These are phyloP conservation scores for Aquilaria agallochum DNA, from an alignment of 441 rosid species.

Conservation along the genomic window DNA sequence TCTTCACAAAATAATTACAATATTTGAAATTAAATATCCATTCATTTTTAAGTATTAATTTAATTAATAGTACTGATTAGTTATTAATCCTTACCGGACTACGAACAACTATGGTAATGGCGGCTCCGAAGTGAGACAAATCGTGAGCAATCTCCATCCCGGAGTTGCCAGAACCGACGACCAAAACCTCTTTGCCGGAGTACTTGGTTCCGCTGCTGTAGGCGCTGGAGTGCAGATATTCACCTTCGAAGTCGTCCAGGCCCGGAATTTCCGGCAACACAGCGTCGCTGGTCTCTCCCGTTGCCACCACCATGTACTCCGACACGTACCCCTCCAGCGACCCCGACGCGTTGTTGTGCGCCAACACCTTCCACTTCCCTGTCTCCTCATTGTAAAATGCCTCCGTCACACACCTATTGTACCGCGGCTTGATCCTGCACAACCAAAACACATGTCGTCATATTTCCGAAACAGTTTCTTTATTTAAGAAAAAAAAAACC, in stretches of 20 bases:
- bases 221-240: neutral
- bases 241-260: neutral
- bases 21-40: too few species aligned
- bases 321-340: too few species aligned
- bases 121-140: too few species aligned
- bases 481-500: neutral
- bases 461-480: neutral
- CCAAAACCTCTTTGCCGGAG: neutral
- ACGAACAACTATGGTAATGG: too few species aligned
- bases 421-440: constrained; percentile 23
- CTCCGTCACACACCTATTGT: constrained; percentile 24
- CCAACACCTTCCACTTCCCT: too few species aligned
- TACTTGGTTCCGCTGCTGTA: neutral
- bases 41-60: too few species aligned
- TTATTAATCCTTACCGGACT: too few species aligned
- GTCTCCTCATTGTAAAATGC: constrained; percentile 17
- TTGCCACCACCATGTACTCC: neutral
- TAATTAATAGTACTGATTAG: too few species aligned
- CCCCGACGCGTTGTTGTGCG: too few species aligned
- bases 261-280: neutral
- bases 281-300: neutral
- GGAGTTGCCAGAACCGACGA: neutral
- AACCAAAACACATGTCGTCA: neutral
- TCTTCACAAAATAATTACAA: constrained; percentile 16
- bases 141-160: too few species aligned